Evolutionary conservation across 495 filamentous ascomycete species (phyloP), one percentile per base, ranked within the genome.

Genomic region (Penicillium roqueforti): DNA sequence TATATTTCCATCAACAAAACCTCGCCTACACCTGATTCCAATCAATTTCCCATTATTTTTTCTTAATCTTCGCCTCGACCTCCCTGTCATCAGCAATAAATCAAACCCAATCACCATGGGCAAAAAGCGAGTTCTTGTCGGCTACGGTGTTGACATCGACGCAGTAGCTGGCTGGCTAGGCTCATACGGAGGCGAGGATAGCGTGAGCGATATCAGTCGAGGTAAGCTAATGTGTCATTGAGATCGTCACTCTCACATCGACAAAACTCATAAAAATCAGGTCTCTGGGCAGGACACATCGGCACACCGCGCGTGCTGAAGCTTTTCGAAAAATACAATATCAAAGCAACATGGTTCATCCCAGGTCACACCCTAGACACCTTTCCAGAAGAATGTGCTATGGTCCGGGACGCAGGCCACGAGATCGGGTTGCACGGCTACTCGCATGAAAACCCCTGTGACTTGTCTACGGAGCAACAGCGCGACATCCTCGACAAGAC

Each of bases 261-360:
- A 34, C 13, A 34, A 34, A 14, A 4, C 5, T 13, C 0, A 0
- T 13, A 28, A 18, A 42, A 42, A 13, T 19, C 47, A 81, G 85
- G 87, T 14, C 59, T 87, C 28, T 91, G 82, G 68, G 87, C 87
- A 6, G 87, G 86, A 31, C 87, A 83, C 1, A 73, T 88, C 34
- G 87, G 87, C 13, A 84, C 84, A 0, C 76, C 79, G 7, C 82
- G 87, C 13, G 68, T 92, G 3, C 74, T 92, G 26, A 88, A 87
- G 60, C 66, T 92, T 7, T 89, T 91, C 65, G 77, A 82, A 6
- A 89, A 88, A 62, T 87, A 90, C 73, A 79, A 83, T 42, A 91
- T 91, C 74, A 89, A 87, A 61, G 80, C 86, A 6, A 89, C 87
- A 3, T 92, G 86, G 84, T 92, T 92, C 62, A 90, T 92, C 43